Conservation (phyloP, 1,284 basidiomycete species). For the Malassezia slooffiae region DNA sequence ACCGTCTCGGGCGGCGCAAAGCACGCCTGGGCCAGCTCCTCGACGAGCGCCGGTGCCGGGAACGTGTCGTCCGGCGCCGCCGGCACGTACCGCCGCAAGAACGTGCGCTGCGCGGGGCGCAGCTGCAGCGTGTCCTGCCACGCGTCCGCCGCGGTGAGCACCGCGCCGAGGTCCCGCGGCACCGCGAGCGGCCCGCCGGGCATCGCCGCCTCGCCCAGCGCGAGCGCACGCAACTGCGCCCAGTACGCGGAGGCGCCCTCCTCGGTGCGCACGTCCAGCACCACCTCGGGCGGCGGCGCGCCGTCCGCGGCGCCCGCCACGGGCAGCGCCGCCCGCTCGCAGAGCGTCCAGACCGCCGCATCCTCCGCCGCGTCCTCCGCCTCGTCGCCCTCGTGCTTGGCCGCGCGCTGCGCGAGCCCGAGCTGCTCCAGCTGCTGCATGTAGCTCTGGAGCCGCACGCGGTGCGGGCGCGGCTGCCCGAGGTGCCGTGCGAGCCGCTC, state of each 20-base stretch:
- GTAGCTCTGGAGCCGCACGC: constrained; percentile 8
- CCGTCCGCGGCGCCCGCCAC: not conserved
- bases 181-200: no score
- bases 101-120: constrained; percentile 9
- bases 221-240: not conserved
- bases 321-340: not conserved
- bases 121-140: constrained; percentile 6
- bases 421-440: constrained; percentile 7
- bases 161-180: not conserved
- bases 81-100: constrained; percentile 8
- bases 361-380: not conserved
- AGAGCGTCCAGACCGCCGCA: not conserved
- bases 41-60: not conserved
- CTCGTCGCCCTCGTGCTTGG: no score
- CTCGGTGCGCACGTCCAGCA: not conserved
- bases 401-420: not conserved
- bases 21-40: constrained; percentile 48
- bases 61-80: not conserved
- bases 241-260: constrained; percentile 4
- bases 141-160: constrained; percentile 4
- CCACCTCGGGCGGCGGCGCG: not conserved
- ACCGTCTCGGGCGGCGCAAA: constrained; percentile 55
- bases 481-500: constrained; percentile 14
- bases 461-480: constrained; percentile 10
- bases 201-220: no score